Base-by-base conservation (phyloP, 2,329 filamentous ascomycete species). In the Tolypocladium nubicola region DNA sequence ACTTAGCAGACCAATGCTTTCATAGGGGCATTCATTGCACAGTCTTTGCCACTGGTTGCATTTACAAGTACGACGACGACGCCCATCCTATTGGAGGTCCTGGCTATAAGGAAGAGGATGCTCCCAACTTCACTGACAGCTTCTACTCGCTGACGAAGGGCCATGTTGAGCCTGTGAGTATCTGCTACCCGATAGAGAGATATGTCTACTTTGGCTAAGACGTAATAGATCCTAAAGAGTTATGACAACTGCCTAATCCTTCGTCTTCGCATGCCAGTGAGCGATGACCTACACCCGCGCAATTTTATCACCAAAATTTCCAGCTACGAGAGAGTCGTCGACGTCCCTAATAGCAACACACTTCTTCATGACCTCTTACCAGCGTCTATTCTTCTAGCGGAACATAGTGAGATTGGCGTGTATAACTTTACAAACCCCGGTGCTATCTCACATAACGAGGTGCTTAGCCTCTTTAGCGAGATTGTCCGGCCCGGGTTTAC, bases 401-500 rank as follows among this genome's bases (percentile, higher is more conserved):
- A 86, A 67, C 77, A 85, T 70, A 72, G 73, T 43, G 84, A 86
- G 45, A 81, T 77, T 1, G 85, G 85, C 21, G 74, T 88, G 63
- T 86, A 84, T 71, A 88, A 88, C 73, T 87, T 87, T 69, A 87
- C 84, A 59, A 88, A 87, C 71, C 84, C 85, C 0, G 85, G 85
- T 19, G 81, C 83, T 61, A 87, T 88, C 67, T 85, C 82, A 19
- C 84, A 87, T 71, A 87, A 87, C 68, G 83, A 87, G 70, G 83
- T 88, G 7, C 74, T 88, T 43, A 64, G 72, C 3, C 72, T 87
- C 43, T 87, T 86, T 72, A 79, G 79, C 64, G 78, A 86, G 61
- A 83, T 85, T 61, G 79, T 87, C 41, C 78, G 83, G 45, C 84
- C 84, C 2, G 68, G 66, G 37, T 81, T 84, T 63, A 76, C 74